A percentile compares a stretch with the other conserved stretches of the same genome.
phyloP scores from a whole-genome alignment of 2,329 filamentous ascomycete species.

The Ophiocordyceps australis region DNA sequence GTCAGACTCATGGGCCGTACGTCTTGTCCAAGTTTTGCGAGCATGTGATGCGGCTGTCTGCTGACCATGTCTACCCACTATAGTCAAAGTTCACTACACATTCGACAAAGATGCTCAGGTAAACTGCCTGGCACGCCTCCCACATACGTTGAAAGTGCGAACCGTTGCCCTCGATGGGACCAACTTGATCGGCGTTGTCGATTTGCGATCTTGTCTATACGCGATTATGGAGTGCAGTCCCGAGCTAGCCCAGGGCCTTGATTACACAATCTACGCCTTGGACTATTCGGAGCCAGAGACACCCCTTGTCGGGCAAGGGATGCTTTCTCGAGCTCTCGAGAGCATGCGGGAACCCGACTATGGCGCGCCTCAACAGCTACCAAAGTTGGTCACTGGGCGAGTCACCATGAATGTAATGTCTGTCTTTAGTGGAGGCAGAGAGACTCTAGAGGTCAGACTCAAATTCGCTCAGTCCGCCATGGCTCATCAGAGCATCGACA shows the following conservation, averaged over 20 bases:
- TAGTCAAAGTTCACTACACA: conserved; percentile 93
- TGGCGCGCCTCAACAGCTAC: conserved; percentile 37
- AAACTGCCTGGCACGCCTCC: conserved; percentile 76
- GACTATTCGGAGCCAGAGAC: conserved; percentile 93
- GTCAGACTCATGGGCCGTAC: conserved; percentile 50
- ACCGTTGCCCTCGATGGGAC: conserved; percentile 66
- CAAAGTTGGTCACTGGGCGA: conserved; percentile 69
- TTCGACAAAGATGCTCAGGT: conserved; percentile 81
- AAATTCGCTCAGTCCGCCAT: conserved; percentile 65
- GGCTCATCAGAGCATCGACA: conserved; percentile 15
- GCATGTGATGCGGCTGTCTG: no score
- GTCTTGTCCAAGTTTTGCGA: no score
- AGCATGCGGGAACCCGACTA: conserved; percentile 15
- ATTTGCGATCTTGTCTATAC: conserved; percentile 72
- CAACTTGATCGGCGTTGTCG: conserved; percentile 70
- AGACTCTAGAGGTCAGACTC: conserved; percentile 86
- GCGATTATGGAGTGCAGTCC: conserved; percentile 66
- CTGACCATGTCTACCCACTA: conserved; percentile 2
- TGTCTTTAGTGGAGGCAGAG: conserved; percentile 68
- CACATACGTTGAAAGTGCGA: conserved; percentile 61
- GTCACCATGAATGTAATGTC: conserved; percentile 76
- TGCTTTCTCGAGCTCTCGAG: conserved; percentile 70
- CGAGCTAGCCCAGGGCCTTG: conserved; percentile 54
- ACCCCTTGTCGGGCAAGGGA: conserved; percentile 85
- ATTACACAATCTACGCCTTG: conserved; percentile 94